Evolutionary conservation across 306 rosid species (phyloP).

Genomic region (Fragaria ananassa): DNA sequence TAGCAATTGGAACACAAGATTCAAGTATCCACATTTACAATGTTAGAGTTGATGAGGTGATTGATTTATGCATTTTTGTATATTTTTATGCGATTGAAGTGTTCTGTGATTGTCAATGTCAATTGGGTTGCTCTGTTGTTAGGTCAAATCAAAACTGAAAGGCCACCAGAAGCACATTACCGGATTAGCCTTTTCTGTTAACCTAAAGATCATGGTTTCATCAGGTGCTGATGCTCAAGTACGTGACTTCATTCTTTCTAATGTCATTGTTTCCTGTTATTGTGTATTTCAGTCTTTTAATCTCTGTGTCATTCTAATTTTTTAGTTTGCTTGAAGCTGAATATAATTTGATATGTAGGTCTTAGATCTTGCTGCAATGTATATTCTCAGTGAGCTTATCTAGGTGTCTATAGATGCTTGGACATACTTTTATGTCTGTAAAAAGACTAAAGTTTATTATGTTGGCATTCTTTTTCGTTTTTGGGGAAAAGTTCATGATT

Average conservation of each 20-base stretch:
- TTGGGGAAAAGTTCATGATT: not conserved
- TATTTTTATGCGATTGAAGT: not conserved
- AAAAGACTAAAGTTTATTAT: not conserved
- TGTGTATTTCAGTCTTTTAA: not conserved
- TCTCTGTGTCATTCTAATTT: not conserved
- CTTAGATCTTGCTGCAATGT: not conserved
- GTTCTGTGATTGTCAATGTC: not conserved
- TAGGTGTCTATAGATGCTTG: not conserved
- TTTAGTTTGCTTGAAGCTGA: constrained; percentile 7
- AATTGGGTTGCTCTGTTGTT: constrained; percentile 6
- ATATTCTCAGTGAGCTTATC: not conserved
- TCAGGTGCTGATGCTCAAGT: constrained; percentile 85
- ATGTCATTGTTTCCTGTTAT: not conserved
- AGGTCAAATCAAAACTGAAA: constrained; percentile 70
- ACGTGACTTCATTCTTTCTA: constrained; percentile 8
- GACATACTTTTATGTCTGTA: not conserved
- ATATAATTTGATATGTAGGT: not conserved
- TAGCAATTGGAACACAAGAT: constrained; percentile 81
- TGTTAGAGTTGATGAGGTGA: constrained; percentile 74
- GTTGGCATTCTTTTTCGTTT: not conserved
- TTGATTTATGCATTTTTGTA: constrained; percentile 12
- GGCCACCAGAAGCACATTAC: constrained; percentile 66
- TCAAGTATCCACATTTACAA: constrained; percentile 70
- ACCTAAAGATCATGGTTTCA: constrained; percentile 59
- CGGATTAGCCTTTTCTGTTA: constrained; percentile 66